phyloP scores from a whole-genome alignment of 257 asterid genomes.

The Ilex asprella region DNA sequence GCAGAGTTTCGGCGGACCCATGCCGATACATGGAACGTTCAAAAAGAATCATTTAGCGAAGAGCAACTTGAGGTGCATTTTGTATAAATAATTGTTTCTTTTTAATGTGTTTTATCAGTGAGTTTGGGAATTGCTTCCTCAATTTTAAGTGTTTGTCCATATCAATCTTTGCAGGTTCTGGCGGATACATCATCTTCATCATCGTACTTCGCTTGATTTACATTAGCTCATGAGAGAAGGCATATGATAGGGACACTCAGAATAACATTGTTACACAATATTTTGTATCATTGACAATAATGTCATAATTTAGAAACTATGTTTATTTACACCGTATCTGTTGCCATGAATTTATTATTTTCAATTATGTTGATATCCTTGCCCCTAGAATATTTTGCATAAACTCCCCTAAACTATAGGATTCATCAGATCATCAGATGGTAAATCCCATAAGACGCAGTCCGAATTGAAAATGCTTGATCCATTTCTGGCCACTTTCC shows the following conservation, averaged over 20 bases:
- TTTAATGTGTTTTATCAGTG: constrained; percentile 2
- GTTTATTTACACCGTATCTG: not conserved
- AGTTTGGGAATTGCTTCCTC: constrained; percentile 7
- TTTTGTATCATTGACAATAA: not conserved
- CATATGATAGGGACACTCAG: constrained; percentile 4
- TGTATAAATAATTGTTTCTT: not conserved
- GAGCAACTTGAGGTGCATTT: constrained; percentile 90
- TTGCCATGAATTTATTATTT: not conserved
- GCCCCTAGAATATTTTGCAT: too few species aligned
- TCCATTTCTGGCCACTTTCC: constrained; percentile 33
- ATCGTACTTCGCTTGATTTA: constrained; percentile 81
- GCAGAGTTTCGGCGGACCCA: constrained; percentile 99
- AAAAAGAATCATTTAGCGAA: constrained; percentile 84
- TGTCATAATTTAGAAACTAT: constrained; percentile 2
- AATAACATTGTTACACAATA: not conserved
- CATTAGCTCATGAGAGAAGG: constrained; percentile 2
- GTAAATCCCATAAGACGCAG: constrained; percentile 73
- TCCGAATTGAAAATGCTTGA: constrained; percentile 48
- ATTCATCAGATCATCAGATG: constrained; percentile 63
- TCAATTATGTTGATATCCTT: too few species aligned
- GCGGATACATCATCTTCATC: constrained; percentile 95
- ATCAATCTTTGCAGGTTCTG: constrained; percentile 61
- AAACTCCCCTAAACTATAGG: constrained; percentile 28
- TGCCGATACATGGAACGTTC: constrained; percentile 97
- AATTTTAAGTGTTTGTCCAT: not conserved